A percentile compares a stretch with the other conserved stretches of the same genome.
phyloP scores from a whole-genome alignment of 2,329 filamentous ascomycete species.

The Bipolaris gigantea region DNA sequence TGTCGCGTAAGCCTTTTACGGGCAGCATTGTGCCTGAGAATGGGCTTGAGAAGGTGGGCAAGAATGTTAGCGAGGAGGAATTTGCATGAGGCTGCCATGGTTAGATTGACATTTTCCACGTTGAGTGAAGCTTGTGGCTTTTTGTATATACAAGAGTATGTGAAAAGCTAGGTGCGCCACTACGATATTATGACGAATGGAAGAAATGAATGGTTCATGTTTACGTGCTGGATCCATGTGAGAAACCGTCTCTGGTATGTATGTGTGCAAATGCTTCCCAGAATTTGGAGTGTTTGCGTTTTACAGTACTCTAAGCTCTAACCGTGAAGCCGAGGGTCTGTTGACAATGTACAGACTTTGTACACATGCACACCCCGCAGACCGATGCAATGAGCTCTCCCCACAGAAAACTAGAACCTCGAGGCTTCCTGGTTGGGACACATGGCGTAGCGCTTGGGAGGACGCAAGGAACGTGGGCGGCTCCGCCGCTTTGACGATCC shows the following conservation, averaged over 20 bases:
- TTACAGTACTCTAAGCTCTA: no score
- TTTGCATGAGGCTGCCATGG: background rate
- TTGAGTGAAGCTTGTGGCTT: background rate
- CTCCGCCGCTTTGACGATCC: no score
- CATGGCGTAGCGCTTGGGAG: no score
- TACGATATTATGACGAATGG: conserved; percentile 1
- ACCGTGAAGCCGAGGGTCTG: no score
- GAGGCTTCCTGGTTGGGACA: no score
- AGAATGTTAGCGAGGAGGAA: conserved; percentile 16
- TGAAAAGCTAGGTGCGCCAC: background rate
- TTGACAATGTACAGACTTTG: no score
- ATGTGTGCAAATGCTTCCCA: background rate
- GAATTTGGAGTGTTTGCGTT: no score
- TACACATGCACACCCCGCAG: no score
- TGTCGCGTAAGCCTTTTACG: conserved; percentile 22
- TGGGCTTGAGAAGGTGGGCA: conserved; percentile 18
- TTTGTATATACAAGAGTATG: background rate
- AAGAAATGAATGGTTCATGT: background rate
- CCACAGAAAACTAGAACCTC: no score
- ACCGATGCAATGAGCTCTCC: no score
- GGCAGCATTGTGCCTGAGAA: conserved; percentile 9
- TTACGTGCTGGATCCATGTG: no score
- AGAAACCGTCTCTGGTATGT: background rate
- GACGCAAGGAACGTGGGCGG: no score
- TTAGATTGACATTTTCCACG: background rate